These are phyloP conservation scores for Musa beccarii DNA, from an alignment of 176 grass and related monocot genomes.

Conservation along the genomic window DNA sequence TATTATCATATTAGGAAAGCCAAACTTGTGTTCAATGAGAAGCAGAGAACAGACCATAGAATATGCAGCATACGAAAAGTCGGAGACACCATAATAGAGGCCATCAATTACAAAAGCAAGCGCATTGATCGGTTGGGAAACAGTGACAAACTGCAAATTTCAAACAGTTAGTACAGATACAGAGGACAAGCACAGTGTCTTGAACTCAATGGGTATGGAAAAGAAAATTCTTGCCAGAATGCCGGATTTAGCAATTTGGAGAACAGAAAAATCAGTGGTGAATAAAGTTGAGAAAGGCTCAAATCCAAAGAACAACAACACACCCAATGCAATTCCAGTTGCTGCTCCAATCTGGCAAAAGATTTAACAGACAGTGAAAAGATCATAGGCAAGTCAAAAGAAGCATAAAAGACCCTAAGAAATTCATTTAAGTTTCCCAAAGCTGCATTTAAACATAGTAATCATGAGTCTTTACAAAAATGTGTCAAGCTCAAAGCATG, in stretches of 20 bases:
- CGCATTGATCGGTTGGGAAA: conserved; percentile 85
- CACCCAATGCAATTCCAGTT: conserved; percentile 52
- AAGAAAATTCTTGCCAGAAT: conserved; percentile 49
- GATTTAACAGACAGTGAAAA: conserved; percentile 9
- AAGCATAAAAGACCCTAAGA: not conserved
- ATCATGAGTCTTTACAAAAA: not conserved
- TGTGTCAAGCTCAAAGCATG: not conserved
- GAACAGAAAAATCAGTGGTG: conserved; percentile 60
- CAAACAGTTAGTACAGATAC: conserved; percentile 3
- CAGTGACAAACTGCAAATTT: conserved; percentile 67
- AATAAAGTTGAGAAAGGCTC: conserved; percentile 55
- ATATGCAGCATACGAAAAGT: conserved; percentile 82
- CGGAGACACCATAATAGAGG: conserved; percentile 85
- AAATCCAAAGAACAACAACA: conserved; percentile 65
- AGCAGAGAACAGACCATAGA: conserved; percentile 40
- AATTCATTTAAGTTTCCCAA: not conserved
- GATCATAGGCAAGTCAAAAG: not conserved
- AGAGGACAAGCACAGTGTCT: not conserved
- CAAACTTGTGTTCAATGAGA: not conserved
- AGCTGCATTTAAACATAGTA: not conserved
- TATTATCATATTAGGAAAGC: not conserved
- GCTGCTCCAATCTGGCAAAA: conserved; percentile 51
- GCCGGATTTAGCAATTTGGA: conserved; percentile 54
- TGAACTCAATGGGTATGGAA: not conserved
- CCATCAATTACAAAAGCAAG: conserved; percentile 80